Evolutionary conservation across 441 rosid genomes (phyloP).

Genomic region (Pelargonium fulgidum): DNA sequence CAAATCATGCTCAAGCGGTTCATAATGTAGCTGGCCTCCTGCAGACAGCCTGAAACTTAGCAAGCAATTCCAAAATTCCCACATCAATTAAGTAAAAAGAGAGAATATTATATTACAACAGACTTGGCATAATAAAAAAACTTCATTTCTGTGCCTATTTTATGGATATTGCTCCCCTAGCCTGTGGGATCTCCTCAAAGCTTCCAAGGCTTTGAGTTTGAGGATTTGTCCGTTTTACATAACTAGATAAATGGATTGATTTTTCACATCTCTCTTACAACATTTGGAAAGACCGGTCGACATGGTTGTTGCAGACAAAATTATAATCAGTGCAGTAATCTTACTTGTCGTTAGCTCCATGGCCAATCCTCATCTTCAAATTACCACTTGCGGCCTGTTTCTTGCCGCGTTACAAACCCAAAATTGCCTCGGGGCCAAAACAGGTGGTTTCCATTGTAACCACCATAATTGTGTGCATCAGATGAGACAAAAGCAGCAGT

Average conservation of each 20-base stretch:
- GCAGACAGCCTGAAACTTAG: constrained; percentile 4
- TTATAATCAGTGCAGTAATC: neutral
- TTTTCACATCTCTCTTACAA: no score
- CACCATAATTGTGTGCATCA: constrained; percentile 1
- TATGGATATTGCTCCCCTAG: neutral
- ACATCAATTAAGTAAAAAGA: neutral
- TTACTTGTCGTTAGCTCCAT: neutral
- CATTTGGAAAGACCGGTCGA: neutral
- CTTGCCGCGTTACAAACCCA: neutral
- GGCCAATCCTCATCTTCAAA: constrained; percentile 8
- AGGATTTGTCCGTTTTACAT: constrained; percentile 7
- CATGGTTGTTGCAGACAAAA: constrained; percentile 1
- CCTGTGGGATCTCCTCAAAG: neutral
- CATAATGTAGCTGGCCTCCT: neutral
- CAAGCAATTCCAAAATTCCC: neutral
- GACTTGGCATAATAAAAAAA: neutral
- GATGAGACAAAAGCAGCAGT: constrained; percentile 8
- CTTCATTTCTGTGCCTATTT: neutral
- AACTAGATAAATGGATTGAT: no score
- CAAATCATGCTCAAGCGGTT: neutral
- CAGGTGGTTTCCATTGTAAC: constrained; percentile 6
- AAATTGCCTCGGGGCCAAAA: neutral
- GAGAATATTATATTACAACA: neutral
- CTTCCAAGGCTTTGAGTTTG: constrained; percentile 7
- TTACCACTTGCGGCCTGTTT: neutral